These are phyloP conservation scores for Withania somnifera DNA, from an alignment of 305 asterid genomes.

Conservation along the genomic window DNA sequence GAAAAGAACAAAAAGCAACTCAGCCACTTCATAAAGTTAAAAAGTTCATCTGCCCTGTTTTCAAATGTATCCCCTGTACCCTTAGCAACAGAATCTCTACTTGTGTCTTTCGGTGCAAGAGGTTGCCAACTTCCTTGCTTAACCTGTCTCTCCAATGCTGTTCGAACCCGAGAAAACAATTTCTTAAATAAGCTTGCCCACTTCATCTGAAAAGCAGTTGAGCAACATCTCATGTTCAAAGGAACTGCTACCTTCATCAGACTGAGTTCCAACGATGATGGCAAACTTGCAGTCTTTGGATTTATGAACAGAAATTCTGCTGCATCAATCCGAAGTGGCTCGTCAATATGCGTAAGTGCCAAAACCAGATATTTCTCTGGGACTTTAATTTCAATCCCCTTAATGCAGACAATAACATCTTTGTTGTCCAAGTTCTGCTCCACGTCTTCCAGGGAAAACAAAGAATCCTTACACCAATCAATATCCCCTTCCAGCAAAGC, in stretches of 20 bases:
- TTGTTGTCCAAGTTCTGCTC: conserved; percentile 27
- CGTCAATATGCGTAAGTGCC: conserved; percentile 83
- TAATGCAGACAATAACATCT: conserved; percentile 45
- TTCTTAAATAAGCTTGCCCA: conserved; percentile 94
- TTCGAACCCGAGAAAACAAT: conserved; percentile 83
- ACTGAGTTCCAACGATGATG: conserved; percentile 81
- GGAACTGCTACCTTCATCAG: conserved; percentile 86
- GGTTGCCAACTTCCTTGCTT: conserved; percentile 74
- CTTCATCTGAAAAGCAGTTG: conserved; percentile 95
- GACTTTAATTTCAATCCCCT: conserved; percentile 53
- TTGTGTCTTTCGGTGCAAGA: conserved; percentile 23
- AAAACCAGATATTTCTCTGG: conserved; percentile 70
- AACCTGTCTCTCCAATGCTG: conserved; percentile 76
- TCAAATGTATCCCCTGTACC: conserved; percentile 22
- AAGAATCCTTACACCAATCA: conserved; percentile 49
- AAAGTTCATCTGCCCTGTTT: conserved; percentile 63
- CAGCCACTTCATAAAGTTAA: conserved; percentile 69
- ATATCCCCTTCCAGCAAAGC: conserved; percentile 91
- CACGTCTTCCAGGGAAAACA: conserved; percentile 25
- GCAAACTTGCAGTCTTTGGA: conserved; percentile 81
- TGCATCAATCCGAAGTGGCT: conserved; percentile 91
- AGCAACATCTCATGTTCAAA: conserved; percentile 88
- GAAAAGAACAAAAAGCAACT: conserved; percentile 81
- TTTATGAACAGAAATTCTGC: conserved; percentile 86
- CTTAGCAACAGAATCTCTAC: conserved; percentile 21